Evolutionary conservation across 164 flowering plant species (phyloP), one percentile per base, ranked within the genome.

Genomic region (Chimonanthus praecox): DNA sequence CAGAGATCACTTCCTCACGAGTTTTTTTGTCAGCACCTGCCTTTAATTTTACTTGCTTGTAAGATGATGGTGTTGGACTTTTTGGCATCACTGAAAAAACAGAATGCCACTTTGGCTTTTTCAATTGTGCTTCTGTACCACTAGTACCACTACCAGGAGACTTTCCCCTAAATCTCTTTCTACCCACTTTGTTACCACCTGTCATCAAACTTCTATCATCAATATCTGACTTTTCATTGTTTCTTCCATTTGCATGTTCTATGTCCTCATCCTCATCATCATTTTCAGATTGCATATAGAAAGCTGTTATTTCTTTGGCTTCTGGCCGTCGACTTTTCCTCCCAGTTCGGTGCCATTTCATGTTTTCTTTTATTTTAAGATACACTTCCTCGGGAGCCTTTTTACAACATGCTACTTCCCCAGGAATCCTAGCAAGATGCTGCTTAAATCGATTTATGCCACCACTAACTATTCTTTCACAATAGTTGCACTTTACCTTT

Each of bases 361-460:
- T 87, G 77, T 90, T 88, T 65, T 88, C 95, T 82, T 87, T 87
- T 58, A 90, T 87, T 76, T 83, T 85, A 61, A 83, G 81, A 79
- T 83, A 87, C 2, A 90, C 90, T 67, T 88, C 90, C 75, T 88
- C 89, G 5, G 90, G 90, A 50, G 88, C 88, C 73, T 80, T 86
- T 65, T 84, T 83, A 81, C 92, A 90, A 46, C 78, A 79, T 50
- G 91, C 90, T 77, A 88, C 90, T 83, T 90, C 95, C 46, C 95
- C 92, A 64, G 90, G 89, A 73, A 90, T 88, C 78, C 88, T 81
- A 51, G 95, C 95, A n/a, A 90, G 79, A 78, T 88, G 92, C 67
- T 90, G 95, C 77, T 88, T 90, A 67, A 90, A 87, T 66, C 90
- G 82, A 75, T 88, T 90, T 73, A 90, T 90, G 70, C 92, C 91